Conservation (phyloP, 2,329 filamentous ascomycete genomes). For the Metarhizium album region DNA sequence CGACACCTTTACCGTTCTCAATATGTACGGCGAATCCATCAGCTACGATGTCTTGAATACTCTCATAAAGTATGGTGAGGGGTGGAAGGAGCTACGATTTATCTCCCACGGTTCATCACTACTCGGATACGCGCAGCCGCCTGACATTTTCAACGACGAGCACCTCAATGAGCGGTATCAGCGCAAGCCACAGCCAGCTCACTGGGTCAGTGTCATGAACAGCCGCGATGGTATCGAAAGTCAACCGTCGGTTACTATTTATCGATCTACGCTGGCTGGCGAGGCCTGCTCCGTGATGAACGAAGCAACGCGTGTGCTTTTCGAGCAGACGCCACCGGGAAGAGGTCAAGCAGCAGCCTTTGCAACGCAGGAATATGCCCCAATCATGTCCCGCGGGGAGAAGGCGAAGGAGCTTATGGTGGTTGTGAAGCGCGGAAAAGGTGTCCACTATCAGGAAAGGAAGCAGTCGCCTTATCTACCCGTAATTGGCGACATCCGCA, state of each 20-base stretch:
- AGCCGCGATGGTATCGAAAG: constrained; percentile 1
- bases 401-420: background rate
- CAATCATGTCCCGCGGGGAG: background rate
- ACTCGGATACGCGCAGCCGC: constrained; percentile 1
- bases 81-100: constrained; percentile 9
- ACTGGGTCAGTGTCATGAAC: constrained; percentile 3
- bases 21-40: background rate
- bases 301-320: background rate
- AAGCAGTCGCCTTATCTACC: background rate
- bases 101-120: constrained; percentile 2
- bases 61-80: constrained; percentile 2
- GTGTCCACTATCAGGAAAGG: background rate
- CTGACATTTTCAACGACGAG: background rate
- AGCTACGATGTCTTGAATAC: constrained; percentile 4
- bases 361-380: background rate
- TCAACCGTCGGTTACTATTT: constrained; percentile 6
- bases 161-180: background rate
- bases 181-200: constrained; percentile 7
- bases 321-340: background rate
- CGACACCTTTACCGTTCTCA: constrained; percentile 6
- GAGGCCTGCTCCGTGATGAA: background rate
- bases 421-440: background rate
- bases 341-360: background rate
- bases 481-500: background rate
- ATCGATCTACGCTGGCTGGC: background rate